Evolutionary conservation across 2,329 filamentous ascomycete species (phyloP).

Genomic region (Colletotrichum echinochloae): DNA sequence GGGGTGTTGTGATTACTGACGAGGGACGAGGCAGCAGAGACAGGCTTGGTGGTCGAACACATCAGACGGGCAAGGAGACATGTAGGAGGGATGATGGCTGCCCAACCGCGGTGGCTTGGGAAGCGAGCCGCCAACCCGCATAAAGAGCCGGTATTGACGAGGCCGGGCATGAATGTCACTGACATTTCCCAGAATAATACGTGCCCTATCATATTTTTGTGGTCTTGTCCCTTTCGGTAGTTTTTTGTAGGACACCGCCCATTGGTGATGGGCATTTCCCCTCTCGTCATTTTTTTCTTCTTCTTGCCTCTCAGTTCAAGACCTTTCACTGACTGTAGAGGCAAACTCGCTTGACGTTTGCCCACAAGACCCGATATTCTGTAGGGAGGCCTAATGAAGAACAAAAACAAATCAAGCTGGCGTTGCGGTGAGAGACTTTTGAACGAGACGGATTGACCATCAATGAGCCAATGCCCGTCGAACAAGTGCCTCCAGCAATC

Average conservation of each 20-base stretch:
- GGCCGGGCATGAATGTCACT: conserved; percentile 30
- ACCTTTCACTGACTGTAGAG: background rate
- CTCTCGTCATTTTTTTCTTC: background rate
- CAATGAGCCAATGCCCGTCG: background rate
- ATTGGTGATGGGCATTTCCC: background rate
- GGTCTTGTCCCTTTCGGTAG: conserved; percentile 20
- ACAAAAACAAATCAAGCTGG: background rate
- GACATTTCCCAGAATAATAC: conserved; percentile 33
- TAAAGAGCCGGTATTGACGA: conserved; percentile 28
- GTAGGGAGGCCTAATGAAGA: too few relatives aligned
- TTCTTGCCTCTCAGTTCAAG: background rate
- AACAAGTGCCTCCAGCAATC: background rate
- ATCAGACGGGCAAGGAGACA: conserved; percentile 28
- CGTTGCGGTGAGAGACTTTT: background rate
- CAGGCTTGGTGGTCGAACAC: background rate
- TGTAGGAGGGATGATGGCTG: conserved; percentile 40
- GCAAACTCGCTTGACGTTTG: background rate
- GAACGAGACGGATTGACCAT: background rate
- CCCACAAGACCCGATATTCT: background rate
- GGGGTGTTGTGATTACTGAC: conserved; percentile 21
- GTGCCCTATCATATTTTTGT: conserved; percentile 16
- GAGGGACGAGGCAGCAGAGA: conserved; percentile 3
- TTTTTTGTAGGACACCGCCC: background rate
- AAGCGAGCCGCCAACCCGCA: conserved; percentile 33
- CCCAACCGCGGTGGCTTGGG: conserved; percentile 37